Evolutionary conservation across 495 filamentous ascomycete genomes (phyloP), one percentile per base, ranked within the genome.

Genomic region (Aspergillus sparsus): DNA sequence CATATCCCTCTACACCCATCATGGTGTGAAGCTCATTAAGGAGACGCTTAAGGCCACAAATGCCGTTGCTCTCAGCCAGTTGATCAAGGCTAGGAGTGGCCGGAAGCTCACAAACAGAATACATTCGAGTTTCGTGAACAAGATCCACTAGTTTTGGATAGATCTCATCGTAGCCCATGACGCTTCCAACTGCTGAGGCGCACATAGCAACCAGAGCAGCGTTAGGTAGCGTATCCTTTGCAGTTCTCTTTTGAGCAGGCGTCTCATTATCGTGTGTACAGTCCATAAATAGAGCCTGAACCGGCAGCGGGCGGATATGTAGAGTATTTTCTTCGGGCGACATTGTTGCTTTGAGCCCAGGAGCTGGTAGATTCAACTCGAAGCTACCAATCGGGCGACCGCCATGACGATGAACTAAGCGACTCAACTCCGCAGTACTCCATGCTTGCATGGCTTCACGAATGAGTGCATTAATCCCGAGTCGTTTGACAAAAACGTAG

Each of bases 201-300:
- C 95, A 99, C 92, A 99, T 97, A 54, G 85, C 86, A 18, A 98
- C 93, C 10, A 99, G 80, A 15, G 95, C 95, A 41, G 93, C 91
- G 67, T 94, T 98, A n/a, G 95, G 91, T 13, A 99, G 79, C 0
- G 95, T 98, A 69, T 99, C 95, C 53, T 91, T 83, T 21, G 91
- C 93, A 70, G 97, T 93, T 21, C 95, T 85, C 74, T 98, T 97
- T 74, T 99, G 94, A 1, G 93, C 90, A 7, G 95, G 95, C 7
- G 90, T 85, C 73, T 98, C 94, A 67, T 99, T 99, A 74, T 99
- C 95, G 71, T 99, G 95, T 1, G 95, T 99, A 71, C 95, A 99
- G 68, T 99, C 95, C 91, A 97, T 97, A 73, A 99, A 98, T 2
- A 99, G 78, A 3, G 94, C 95, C 51, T 96, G 92, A 0, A 97